Evolutionary conservation across 192 early-diverging fungal genomes (phyloP).

Genomic region (Coemansia sp.): DNA sequence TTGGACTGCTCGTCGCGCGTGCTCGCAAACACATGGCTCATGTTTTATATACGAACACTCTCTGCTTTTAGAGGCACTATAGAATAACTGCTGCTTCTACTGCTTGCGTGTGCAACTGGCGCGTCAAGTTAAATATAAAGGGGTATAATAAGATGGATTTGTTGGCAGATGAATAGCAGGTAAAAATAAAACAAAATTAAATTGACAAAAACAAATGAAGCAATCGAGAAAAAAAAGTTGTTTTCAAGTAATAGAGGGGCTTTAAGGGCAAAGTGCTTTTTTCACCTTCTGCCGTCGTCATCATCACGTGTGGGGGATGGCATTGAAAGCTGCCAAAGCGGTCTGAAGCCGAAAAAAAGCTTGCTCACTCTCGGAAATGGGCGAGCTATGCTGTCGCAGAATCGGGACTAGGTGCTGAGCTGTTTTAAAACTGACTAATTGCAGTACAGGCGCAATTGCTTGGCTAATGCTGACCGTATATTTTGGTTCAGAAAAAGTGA

Average conservation of each 20-base stretch:
- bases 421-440: no score
- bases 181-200: neutral
- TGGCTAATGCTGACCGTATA: no score
- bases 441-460: no score
- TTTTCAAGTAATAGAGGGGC: no score
- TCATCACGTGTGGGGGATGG: neutral
- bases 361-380: no score
- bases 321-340: no score
- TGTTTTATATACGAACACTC: neutral
- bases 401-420: no score
- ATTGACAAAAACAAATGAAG: neutral
- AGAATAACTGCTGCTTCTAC: neutral
- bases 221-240: neutral
- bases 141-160: neutral
- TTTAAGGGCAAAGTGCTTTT: no score
- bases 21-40: conserved; percentile 46
- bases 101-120: neutral
- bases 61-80: neutral
- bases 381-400: no score
- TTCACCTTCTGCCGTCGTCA: neutral
- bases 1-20: conserved; percentile 81
- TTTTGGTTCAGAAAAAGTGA: no score
- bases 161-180: conserved; percentile 9
- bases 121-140: neutral
- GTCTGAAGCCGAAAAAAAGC: no score